These are phyloP conservation scores for Amanita molliuscula DNA, from an alignment of 768 basidiomycete species.

Conservation along the genomic window DNA sequence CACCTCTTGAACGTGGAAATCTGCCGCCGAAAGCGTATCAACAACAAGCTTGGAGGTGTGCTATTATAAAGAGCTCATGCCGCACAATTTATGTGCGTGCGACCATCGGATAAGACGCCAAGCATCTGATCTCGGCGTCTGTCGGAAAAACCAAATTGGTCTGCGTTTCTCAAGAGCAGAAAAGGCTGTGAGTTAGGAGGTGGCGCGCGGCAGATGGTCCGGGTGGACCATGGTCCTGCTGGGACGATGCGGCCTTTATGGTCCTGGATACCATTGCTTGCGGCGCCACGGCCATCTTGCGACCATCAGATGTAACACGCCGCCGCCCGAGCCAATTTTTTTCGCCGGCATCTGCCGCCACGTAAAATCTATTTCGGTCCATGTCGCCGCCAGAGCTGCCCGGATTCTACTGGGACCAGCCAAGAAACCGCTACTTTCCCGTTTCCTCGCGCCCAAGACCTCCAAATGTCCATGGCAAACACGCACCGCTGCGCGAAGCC, in stretches of 20 bases:
- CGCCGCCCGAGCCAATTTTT: too few species aligned
- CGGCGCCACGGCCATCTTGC: too few species aligned
- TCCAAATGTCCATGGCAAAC: slow-evolving; percentile 6
- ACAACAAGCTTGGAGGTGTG: background rate
- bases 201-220: too few species aligned
- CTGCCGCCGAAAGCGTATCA: background rate
- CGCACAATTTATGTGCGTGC: background rate
- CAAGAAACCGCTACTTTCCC: slow-evolving; percentile 47
- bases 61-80: too few species aligned
- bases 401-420: slow-evolving; percentile 46
- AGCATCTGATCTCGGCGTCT: background rate
- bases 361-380: slow-evolving; percentile 14
- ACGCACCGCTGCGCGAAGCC: background rate
- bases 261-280: too few species aligned
- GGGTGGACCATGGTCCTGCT: too few species aligned
- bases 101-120: background rate
- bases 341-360: too few species aligned
- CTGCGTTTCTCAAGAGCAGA: too few species aligned
- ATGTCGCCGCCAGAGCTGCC: slow-evolving; percentile 37
- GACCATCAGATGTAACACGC: too few species aligned
- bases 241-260: too few species aligned
- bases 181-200: background rate
- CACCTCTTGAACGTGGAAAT: background rate
- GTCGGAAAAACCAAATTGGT: background rate
- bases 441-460: slow-evolving; percentile 26